phyloP scores from a whole-genome alignment of 768 basidiomycete species.

The Auricularia heimuer region DNA sequence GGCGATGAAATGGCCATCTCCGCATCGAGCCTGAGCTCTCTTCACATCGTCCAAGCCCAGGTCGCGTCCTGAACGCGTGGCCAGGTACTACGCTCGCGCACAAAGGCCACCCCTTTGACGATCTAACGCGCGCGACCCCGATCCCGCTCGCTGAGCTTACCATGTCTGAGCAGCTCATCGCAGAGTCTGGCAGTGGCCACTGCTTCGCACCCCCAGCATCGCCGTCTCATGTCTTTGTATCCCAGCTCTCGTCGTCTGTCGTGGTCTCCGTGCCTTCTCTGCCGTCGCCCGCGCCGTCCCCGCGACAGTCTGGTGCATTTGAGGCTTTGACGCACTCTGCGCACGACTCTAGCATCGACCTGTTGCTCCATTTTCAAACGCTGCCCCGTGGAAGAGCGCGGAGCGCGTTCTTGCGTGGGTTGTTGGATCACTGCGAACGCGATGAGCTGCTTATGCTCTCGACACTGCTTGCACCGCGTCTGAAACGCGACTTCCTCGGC shows the following conservation, averaged over 20 bases:
- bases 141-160: too few relatives aligned
- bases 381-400: slow-evolving; percentile 32
- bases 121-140: too few relatives aligned
- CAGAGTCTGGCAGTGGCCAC: too few relatives aligned
- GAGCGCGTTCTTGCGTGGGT: slow-evolving; percentile 39
- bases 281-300: slow-evolving; percentile 55
- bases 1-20: too few relatives aligned
- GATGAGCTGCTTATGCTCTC: slow-evolving; percentile 60
- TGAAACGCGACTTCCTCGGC: slow-evolving; percentile 47
- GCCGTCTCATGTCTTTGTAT: neutral
- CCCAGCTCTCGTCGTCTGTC: slow-evolving; percentile 21
- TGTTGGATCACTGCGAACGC: slow-evolving; percentile 46
- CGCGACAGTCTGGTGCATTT: slow-evolving; percentile 24
- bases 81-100: too few relatives aligned
- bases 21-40: too few relatives aligned
- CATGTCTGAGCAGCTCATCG: too few relatives aligned
- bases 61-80: too few relatives aligned
- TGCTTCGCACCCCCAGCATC: neutral
- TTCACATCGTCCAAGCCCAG: too few relatives aligned
- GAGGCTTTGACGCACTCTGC: slow-evolving; percentile 12
- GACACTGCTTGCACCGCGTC: slow-evolving; percentile 49
- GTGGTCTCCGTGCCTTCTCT: slow-evolving; percentile 48
- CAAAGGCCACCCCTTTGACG: too few relatives aligned
- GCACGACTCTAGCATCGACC: slow-evolving; percentile 20
- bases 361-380: slow-evolving; percentile 23